These are phyloP conservation scores for Hebeloma cylindrosporum DNA, from an alignment of 768 basidiomycete genomes.

Conservation along the genomic window DNA sequence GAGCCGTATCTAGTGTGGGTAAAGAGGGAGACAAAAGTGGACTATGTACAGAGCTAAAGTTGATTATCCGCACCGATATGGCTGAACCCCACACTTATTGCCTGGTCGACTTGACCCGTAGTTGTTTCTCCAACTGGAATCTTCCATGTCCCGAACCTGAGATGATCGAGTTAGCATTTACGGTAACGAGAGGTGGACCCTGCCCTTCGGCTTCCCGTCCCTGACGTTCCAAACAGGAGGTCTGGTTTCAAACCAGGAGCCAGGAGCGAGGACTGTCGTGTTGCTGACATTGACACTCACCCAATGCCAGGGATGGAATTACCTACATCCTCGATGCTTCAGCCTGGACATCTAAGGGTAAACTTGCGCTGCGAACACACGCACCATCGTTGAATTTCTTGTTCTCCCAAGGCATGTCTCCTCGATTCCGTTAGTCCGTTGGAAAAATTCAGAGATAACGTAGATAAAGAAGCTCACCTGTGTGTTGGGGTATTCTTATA, in stretches of 20 bases:
- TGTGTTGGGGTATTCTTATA: no score
- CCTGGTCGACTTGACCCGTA: slow-evolving; percentile 59
- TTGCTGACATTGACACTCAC: slow-evolving; percentile 14
- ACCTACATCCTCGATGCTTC: slow-evolving; percentile 30
- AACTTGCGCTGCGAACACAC: slow-evolving; percentile 8
- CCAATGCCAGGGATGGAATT: slow-evolving; percentile 51
- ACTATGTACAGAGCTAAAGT: neutral
- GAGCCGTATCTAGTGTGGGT: slow-evolving; percentile 52
- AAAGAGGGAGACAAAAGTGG: neutral
- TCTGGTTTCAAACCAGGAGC: no score
- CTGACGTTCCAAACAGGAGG: no score
- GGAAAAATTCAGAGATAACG: no score
- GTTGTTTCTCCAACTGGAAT: slow-evolving; percentile 56
- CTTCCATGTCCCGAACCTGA: slow-evolving; percentile 62
- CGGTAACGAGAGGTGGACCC: no score
- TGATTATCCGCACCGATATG: slow-evolving; percentile 52
- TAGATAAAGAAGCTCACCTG: no score
- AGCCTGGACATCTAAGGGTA: neutral
- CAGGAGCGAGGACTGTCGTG: no score
- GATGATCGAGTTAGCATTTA: no score
- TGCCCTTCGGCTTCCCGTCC: no score
- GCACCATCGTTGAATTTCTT: slow-evolving; percentile 61
- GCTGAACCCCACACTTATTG: slow-evolving; percentile 57
- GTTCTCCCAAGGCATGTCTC: slow-evolving; percentile 59
- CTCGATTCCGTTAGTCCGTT: neutral